phyloP scores from a whole-genome alignment of 2,329 filamentous ascomycete species.

The Calonectria henricotiae region DNA sequence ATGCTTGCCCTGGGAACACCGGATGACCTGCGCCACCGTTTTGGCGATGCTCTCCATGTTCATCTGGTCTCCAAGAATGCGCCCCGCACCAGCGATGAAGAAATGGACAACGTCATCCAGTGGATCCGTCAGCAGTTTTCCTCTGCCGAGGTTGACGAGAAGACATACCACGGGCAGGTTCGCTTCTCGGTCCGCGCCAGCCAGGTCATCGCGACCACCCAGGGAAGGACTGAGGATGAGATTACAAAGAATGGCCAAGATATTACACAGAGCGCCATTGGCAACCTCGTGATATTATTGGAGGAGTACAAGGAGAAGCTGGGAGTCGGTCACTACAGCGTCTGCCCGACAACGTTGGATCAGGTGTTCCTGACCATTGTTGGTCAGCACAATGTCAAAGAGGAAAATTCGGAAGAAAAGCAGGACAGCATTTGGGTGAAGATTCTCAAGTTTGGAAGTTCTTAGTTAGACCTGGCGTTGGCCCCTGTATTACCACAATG shows the following conservation, averaged over 20 bases:
- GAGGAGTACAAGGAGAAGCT: constrained; percentile 80
- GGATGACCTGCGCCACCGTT: constrained; percentile 79
- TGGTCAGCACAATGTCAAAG: constrained; percentile 82
- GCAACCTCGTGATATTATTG: constrained; percentile 79
- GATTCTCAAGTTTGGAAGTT: constrained; percentile 48
- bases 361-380: constrained; percentile 93
- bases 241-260: constrained; percentile 47
- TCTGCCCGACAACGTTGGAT: constrained; percentile 89
- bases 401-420: constrained; percentile 74
- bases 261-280: constrained; percentile 70
- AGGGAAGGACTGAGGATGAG: constrained; percentile 45
- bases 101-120: constrained; percentile 76
- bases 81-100: constrained; percentile 79
- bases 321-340: constrained; percentile 88
- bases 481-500: not conserved
- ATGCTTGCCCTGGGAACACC: constrained; percentile 90
- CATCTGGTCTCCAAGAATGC: constrained; percentile 85
- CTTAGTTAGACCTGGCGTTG: constrained; percentile 34
- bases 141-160: constrained; percentile 78
- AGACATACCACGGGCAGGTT: constrained; percentile 88
- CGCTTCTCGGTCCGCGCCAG: constrained; percentile 82
- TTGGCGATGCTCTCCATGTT: constrained; percentile 85
- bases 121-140: constrained; percentile 79
- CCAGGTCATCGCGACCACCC: constrained; percentile 56
- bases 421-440: constrained; percentile 49